Conservation (phyloP, 352 stramenopile genomes). For the Globisporangium yorkense region DNA sequence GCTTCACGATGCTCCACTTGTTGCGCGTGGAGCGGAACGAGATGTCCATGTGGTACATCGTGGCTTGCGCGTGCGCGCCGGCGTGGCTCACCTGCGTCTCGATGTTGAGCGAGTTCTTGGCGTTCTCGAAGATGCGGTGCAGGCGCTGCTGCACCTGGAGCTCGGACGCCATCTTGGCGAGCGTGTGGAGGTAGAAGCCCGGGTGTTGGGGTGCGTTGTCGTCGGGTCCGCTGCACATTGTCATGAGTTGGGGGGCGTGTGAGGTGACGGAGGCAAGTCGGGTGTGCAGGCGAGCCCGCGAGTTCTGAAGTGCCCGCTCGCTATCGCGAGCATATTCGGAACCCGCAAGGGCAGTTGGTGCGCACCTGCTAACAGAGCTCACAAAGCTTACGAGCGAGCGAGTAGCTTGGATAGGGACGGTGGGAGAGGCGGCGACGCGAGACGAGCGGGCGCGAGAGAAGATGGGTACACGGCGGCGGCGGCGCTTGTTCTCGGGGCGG, state of each 20-base stretch:
- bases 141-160: conserved; percentile 58
- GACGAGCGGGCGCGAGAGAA: background rate
- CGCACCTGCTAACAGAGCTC: background rate
- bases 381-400: background rate
- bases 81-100: conserved; percentile 64
- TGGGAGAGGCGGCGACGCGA: background rate
- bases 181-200: background rate
- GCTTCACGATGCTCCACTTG: conserved; percentile 85
- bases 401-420: background rate
- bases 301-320: background rate
- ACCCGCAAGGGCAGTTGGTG: background rate
- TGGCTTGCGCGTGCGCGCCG: conserved; percentile 45
- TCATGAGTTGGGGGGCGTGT: background rate
- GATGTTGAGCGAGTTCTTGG: conserved; percentile 78
- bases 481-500: background rate
- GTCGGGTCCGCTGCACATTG: background rate
- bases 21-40: conserved; percentile 79
- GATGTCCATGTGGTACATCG: conserved; percentile 86
- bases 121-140: conserved; percentile 65
- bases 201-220: background rate
- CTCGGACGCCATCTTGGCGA: conserved; percentile 36
- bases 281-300: background rate
- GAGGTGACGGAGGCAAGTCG: background rate
- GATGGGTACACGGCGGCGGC: conserved; percentile 2
- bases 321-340: background rate